These are phyloP conservation scores for Collybia sordida DNA, from an alignment of 768 basidiomycete genomes.

Conservation along the genomic window DNA sequence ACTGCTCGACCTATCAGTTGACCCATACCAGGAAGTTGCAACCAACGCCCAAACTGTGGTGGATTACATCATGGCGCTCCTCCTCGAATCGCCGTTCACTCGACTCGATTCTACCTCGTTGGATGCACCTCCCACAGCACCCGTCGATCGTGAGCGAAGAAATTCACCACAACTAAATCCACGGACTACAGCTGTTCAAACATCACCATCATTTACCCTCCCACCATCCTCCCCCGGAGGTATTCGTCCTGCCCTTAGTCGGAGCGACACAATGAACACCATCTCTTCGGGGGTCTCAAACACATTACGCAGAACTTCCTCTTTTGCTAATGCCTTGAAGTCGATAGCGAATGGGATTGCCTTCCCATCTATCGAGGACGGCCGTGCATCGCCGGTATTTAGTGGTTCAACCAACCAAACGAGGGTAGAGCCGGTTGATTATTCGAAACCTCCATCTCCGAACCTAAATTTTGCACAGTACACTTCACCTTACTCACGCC, in stretches of 20 bases:
- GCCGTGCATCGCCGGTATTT: constrained; percentile 32
- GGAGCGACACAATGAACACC: constrained; percentile 65
- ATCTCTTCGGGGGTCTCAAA: constrained; percentile 62
- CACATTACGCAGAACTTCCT: constrained; percentile 75
- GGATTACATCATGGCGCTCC: constrained; percentile 89
- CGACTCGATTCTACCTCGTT: constrained; percentile 70
- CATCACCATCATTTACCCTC: constrained; percentile 41
- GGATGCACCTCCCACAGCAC: constrained; percentile 43
- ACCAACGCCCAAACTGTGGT: constrained; percentile 87
- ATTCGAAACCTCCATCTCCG: constrained; percentile 76
- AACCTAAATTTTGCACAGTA: constrained; percentile 79
- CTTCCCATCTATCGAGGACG: constrained; percentile 66
- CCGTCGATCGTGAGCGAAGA: constrained; percentile 31
- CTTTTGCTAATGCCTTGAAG: constrained; percentile 76
- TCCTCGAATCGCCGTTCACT: constrained; percentile 87
- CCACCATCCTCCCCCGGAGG: constrained; percentile 44
- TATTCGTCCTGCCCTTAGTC: constrained; percentile 47
- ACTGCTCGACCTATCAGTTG: constrained; percentile 87
- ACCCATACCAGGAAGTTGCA: constrained; percentile 92
- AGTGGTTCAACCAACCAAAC: constrained; percentile 18
- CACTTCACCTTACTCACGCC: constrained; percentile 69
- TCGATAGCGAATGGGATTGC: constrained; percentile 68
- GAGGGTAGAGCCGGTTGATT: constrained; percentile 30
- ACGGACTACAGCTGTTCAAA: constrained; percentile 50
- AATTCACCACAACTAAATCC: constrained; percentile 37